Percentiles rank a stretch among this genome's conserved stretches.
Conservation (phyloP, 139 green algal species). For the Auxenochlorella pyrenoidosa region DNA sequence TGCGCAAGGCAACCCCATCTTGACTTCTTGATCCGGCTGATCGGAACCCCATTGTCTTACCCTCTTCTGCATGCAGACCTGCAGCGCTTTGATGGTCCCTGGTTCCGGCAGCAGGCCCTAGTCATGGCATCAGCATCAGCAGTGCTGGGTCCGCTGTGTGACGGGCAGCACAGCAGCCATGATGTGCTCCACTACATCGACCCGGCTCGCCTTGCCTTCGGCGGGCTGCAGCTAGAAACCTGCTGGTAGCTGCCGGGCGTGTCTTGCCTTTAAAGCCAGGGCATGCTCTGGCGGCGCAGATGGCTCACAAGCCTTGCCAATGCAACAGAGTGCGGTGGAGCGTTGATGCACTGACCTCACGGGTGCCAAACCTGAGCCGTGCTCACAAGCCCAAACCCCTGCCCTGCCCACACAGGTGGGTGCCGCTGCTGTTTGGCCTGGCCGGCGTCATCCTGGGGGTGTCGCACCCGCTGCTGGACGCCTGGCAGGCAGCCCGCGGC, state of each 20-base stretch:
- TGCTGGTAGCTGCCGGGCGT: slow-evolving; percentile 45
- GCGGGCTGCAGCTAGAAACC: slow-evolving; percentile 47
- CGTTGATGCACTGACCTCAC: not conserved
- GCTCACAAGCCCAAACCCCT: no score
- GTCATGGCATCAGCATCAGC: slow-evolving; percentile 47
- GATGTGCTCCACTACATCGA: slow-evolving; percentile 71
- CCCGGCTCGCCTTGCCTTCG: slow-evolving; percentile 28
- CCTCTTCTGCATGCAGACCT: not conserved
- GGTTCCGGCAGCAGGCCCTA: slow-evolving; percentile 30
- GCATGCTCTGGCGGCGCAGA: no score
- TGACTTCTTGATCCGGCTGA: no score
- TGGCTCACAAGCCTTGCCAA: no score
- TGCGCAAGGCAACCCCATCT: no score
- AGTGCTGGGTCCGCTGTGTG: slow-evolving; percentile 70
- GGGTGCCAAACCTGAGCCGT: no score
- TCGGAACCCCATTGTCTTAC: no score
- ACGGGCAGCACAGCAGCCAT: slow-evolving; percentile 63
- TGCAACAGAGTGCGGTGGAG: no score
- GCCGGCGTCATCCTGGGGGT: slow-evolving; percentile 73
- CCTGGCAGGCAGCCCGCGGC: not conserved
- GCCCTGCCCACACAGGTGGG: slow-evolving; percentile 50
- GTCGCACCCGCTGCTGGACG: slow-evolving; percentile 37
- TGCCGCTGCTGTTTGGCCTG: slow-evolving; percentile 71
- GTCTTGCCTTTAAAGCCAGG: no score
- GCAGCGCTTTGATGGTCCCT: not conserved